A percentile compares a stretch with the other conserved stretches of the same genome.
Evolutionary conservation across 1,284 basidiomycete species (phyloP).

Genomic region (Polyporus tsugae): DNA sequence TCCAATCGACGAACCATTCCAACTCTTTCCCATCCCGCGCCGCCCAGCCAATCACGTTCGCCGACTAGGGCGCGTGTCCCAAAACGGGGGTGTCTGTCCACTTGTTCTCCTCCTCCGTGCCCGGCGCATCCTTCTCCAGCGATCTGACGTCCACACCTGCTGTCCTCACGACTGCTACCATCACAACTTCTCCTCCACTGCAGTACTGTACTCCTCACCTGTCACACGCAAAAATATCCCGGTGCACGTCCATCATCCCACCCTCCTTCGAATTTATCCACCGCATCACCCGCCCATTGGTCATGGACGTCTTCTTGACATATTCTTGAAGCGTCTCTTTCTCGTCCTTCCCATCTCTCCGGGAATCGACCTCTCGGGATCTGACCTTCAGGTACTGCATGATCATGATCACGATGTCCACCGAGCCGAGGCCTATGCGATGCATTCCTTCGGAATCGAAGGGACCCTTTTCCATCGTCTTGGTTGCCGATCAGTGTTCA

Average conservation of each 20-base stretch:
- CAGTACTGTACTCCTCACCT: not conserved
- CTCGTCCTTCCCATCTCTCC: not conserved
- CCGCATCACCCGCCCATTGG: slow-evolving; percentile 24
- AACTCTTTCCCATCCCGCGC: slow-evolving; percentile 3
- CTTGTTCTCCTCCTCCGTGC: not conserved
- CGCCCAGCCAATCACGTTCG: slow-evolving; percentile 24
- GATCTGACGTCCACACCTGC: slow-evolving; percentile 23
- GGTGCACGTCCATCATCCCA: slow-evolving; percentile 18
- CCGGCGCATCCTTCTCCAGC: slow-evolving; percentile 12
- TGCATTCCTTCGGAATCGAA: not conserved
- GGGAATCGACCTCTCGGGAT: not conserved
- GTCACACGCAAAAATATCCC: slow-evolving; percentile 22
- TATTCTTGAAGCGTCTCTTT: not conserved
- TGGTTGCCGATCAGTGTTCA: slow-evolving; percentile 2
- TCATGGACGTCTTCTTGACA: slow-evolving; percentile 11
- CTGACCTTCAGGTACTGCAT: slow-evolving; percentile 16
- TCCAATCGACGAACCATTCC: slow-evolving; percentile 6
- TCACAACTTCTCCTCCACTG: slow-evolving; percentile 29
- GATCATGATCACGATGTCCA: slow-evolving; percentile 23
- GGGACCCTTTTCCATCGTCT: slow-evolving; percentile 2
- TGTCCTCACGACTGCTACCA: slow-evolving; percentile 39
- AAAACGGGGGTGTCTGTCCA: not conserved
- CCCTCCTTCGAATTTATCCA: slow-evolving; percentile 26
- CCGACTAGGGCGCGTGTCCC: slow-evolving; percentile 2
- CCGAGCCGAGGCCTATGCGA: not conserved